Conservation (phyloP, 495 filamentous ascomycete species). For the Neurospora sp. region DNA sequence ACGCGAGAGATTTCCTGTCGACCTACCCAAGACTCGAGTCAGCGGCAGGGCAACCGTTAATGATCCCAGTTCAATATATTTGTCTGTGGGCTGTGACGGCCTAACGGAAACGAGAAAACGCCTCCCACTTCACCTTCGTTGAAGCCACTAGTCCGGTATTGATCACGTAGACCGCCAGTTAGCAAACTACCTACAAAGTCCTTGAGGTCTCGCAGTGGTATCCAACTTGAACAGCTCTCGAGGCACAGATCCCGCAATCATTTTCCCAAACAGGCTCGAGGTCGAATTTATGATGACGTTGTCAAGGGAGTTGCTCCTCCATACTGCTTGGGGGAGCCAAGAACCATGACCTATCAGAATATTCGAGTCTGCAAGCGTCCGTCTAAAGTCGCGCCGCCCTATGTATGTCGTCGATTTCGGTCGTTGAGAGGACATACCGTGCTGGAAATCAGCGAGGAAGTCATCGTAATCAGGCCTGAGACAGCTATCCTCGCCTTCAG, state of each 20-base stretch:
- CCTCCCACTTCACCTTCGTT: background rate
- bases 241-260: background rate
- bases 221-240: background rate
- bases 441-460: background rate
- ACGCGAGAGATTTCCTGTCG: background rate
- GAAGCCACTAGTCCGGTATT: background rate
- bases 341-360: background rate
- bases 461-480: background rate
- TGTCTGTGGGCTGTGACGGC: background rate
- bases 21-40: background rate
- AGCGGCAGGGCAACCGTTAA: background rate
- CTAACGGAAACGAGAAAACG: background rate
- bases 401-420: background rate
- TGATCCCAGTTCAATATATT: background rate
- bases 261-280: background rate
- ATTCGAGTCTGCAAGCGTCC: background rate
- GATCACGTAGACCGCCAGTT: background rate
- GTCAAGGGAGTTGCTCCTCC: background rate
- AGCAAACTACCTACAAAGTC: background rate
- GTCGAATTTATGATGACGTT: background rate
- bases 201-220: background rate
- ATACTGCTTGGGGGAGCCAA: background rate
- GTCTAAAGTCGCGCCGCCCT: background rate
- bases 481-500: background rate
- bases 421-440: background rate